Conservation (phyloP, 495 filamentous ascomycete species). For the Neurospora tetraspora region DNA sequence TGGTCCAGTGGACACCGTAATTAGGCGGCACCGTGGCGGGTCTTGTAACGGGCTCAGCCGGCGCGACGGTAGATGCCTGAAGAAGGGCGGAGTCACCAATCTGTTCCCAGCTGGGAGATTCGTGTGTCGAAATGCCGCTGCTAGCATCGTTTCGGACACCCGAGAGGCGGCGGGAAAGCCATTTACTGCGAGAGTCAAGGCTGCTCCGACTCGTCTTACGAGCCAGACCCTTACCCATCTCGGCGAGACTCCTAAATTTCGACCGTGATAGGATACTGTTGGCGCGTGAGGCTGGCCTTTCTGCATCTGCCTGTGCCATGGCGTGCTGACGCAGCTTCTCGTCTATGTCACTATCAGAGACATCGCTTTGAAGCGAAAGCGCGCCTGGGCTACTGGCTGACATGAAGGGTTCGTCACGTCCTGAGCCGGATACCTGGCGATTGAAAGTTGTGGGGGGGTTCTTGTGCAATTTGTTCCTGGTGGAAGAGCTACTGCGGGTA, state of each 20-base stretch:
- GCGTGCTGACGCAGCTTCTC: constrained; percentile 19
- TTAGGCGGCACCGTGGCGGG: constrained; percentile 24
- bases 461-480: constrained; percentile 1
- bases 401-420: constrained; percentile 6
- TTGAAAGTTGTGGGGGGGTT: not conserved
- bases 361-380: constrained; percentile 10
- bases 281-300: constrained; percentile 15
- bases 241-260: constrained; percentile 20
- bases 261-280: constrained; percentile 24
- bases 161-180: constrained; percentile 17
- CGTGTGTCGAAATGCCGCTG: not conserved
- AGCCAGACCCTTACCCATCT: constrained; percentile 22
- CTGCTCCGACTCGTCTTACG: constrained; percentile 27
- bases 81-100: constrained; percentile 21
- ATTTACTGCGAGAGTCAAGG: constrained; percentile 13
- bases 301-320: constrained; percentile 4
- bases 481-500: constrained; percentile 17
- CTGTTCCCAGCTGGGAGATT: constrained; percentile 2
- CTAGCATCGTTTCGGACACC: constrained; percentile 9
- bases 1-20: constrained; percentile 33
- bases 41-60: constrained; percentile 14
- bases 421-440: not conserved
- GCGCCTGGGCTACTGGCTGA: constrained; percentile 4
- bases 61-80: constrained; percentile 23
- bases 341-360: constrained; percentile 21